Evolutionary conservation across 164 flowering plant species (phyloP).

Genomic region (Litsea cubeba): DNA sequence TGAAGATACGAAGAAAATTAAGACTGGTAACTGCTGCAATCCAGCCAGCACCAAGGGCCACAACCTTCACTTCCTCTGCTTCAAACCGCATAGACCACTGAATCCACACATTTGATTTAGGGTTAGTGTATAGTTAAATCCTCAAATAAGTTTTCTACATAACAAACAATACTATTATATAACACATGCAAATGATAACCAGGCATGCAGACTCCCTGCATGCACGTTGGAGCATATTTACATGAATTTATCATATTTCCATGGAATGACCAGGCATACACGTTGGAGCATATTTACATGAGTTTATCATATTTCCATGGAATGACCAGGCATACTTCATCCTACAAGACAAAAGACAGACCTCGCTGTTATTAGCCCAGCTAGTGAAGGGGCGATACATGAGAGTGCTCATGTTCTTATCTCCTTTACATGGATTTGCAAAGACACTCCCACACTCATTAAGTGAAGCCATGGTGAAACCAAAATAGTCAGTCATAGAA

Average conservation of each 20-base stretch:
- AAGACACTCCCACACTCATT: constrained; percentile 92
- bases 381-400: constrained; percentile 96
- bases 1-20: constrained; percentile 83
- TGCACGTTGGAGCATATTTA: background rate
- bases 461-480: constrained; percentile 92
- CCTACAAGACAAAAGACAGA: constrained; percentile 20
- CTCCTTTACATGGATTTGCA: constrained; percentile 90
- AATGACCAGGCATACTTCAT: background rate
- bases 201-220: background rate
- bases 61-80: constrained; percentile 91
- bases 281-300: background rate
- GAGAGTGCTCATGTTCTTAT: constrained; percentile 84
- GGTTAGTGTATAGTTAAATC: constrained; percentile 15
- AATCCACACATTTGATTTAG: constrained; percentile 16
- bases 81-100: constrained; percentile 99
- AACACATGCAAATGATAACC: too few species aligned
- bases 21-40: constrained; percentile 88
- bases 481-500: constrained; percentile 93
- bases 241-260: background rate
- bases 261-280: constrained; percentile 1
- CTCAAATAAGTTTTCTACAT: background rate
- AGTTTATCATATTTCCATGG: background rate
- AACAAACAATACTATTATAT: too few species aligned
- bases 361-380: constrained; percentile 99
- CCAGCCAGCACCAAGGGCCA: constrained; percentile 89